Evolutionary conservation across 2,329 filamentous ascomycete genomes (phyloP).

Genomic region (Cercospora brassicicola): DNA sequence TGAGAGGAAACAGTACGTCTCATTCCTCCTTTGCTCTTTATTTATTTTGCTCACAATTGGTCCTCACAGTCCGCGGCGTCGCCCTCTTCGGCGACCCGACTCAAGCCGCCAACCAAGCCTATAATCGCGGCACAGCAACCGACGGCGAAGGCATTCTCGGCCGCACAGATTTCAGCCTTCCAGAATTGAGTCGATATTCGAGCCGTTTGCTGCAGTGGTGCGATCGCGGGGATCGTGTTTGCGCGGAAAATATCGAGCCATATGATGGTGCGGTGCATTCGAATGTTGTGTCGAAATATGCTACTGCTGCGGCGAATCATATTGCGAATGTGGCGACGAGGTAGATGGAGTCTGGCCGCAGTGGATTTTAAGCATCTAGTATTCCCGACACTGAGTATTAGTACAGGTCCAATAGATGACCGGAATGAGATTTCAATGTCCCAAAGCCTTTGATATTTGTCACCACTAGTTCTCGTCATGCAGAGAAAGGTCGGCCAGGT

Average conservation of each 20-base stretch:
- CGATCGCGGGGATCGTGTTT: constrained; percentile 1
- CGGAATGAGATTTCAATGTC: background rate
- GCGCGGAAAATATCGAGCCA: background rate
- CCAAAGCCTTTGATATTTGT: background rate
- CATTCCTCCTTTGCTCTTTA: too few species aligned
- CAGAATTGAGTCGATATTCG: background rate
- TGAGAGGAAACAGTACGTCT: background rate
- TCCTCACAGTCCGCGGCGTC: background rate
- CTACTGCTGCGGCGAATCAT: background rate
- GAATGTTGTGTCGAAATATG: background rate
- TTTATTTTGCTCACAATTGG: background rate
- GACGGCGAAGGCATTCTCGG: background rate
- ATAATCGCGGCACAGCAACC: background rate
- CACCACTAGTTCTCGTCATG: background rate
- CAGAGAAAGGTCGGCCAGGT: background rate
- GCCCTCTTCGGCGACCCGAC: background rate
- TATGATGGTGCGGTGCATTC: constrained; percentile 2
- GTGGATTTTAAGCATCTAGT: background rate
- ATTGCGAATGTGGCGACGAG: constrained; percentile 2
- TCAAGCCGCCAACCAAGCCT: background rate
- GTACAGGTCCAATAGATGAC: background rate
- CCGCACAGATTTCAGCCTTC: background rate
- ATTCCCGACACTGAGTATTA: background rate
- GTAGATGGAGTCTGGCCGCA: background rate
- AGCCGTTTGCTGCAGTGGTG: background rate